phyloP scores from a whole-genome alignment of 2,329 filamentous ascomycete genomes.

The Gnomoniopsis sp. region DNA sequence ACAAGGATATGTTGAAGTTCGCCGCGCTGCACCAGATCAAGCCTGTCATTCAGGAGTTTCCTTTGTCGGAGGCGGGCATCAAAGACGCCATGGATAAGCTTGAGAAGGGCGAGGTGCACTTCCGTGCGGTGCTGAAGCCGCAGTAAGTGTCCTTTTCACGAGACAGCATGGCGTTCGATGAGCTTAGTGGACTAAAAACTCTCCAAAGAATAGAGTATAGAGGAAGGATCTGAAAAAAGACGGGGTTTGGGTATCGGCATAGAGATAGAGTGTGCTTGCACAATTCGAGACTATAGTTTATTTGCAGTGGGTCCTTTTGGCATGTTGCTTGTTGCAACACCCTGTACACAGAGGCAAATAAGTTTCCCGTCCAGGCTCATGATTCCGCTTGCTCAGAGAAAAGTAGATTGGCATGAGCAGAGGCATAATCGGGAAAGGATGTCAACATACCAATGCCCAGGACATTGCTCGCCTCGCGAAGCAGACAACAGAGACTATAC shows the following conservation, averaged over 20 bases:
- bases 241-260: background rate
- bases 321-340: too few relatives aligned
- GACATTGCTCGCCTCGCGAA: too few relatives aligned
- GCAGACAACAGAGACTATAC: too few relatives aligned
- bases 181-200: background rate
- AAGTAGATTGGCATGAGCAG: too few relatives aligned
- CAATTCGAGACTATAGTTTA: too few relatives aligned
- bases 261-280: too few relatives aligned
- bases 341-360: too few relatives aligned
- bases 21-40: conserved; percentile 26
- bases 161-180: background rate
- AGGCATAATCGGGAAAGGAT: too few relatives aligned
- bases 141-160: background rate
- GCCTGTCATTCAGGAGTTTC: conserved; percentile 26
- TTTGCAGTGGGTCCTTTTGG: too few relatives aligned
- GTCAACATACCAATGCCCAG: too few relatives aligned
- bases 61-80: conserved; percentile 20
- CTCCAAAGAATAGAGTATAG: background rate
- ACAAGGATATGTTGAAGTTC: conserved; percentile 31
- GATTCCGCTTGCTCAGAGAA: too few relatives aligned
- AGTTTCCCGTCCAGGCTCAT: too few relatives aligned
- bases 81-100: conserved; percentile 14
- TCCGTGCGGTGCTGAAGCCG: conserved; percentile 15
- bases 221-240: background rate
- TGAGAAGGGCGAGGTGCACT: conserved; percentile 14